Evolutionary conservation across 148 eudicot genomes (phyloP), one percentile per base, ranked within the genome.

Genomic region (Polygonum maritimum): DNA sequence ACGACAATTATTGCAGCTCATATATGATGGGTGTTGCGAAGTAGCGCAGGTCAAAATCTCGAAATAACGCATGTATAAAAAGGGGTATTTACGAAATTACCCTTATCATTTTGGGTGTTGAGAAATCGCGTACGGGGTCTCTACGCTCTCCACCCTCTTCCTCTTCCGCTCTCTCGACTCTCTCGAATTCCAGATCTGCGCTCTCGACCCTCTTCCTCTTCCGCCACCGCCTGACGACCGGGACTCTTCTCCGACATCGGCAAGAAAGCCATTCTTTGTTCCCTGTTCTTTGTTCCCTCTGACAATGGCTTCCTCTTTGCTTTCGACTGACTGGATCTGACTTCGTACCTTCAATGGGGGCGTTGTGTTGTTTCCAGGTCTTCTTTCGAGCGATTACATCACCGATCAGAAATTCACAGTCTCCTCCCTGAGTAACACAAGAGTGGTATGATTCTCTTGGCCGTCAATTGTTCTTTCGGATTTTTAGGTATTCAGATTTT

Each of bases 361-460:
- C 62, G 9, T 1, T 79, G 69, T 31, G 69, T 12, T 54, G 77
- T 47, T n/a, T 70, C 74, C 79, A 94, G 98, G 87, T 92, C 93
- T 94, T 85, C 84, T 94, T n/a, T 86, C 86, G 2, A 88, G 40
- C 78, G 97, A 92, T 75, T 92, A 90, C 72, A 69, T 86, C 21
- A 83, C 89, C 19, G 98, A 94, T 86, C 97, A 90, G 86, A 94
- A 91, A 78, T 86, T 94, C 62, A 77, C 95, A 7, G 77, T 94
- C 73, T 89, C 95, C 39, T 85, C 93, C 48, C 78, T 44, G 86
- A 94, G 93, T 75, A 89, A 83, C 10, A 79, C 90, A 57, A 97
- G 98, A 79, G 86, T 94, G 90, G 98, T 94, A 86, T 21, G 82
- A 71, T 81, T 5, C 12, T 26, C 11, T 62, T 11, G 35, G 67